Evolutionary conservation across 768 basidiomycete genomes (phyloP).

Genomic region (Boletus rufocinnamomeus): DNA sequence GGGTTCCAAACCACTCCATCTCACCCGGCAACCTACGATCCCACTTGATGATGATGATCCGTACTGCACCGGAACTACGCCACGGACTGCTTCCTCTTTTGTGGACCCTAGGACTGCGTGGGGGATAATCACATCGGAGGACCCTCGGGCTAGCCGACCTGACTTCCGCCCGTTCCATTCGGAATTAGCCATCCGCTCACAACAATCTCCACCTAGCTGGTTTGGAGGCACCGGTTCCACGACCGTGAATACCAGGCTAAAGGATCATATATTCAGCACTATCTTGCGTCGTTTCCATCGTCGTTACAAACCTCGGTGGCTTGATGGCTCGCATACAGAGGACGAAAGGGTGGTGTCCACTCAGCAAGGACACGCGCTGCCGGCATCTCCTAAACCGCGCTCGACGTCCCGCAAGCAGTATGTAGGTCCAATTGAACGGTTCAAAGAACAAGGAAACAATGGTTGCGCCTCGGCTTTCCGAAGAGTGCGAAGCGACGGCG

Average conservation of each 20-base stretch:
- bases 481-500: constrained; percentile 66
- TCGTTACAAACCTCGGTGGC: constrained; percentile 38
- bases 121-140: constrained; percentile 28
- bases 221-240: constrained; percentile 94
- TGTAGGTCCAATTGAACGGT: constrained; percentile 38
- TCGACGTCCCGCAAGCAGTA: constrained; percentile 22
- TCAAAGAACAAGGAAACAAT: constrained; percentile 43
- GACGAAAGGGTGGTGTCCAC: constrained; percentile 57
- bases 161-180: constrained; percentile 44
- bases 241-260: constrained; percentile 88
- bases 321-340: constrained; percentile 46
- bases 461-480: constrained; percentile 45
- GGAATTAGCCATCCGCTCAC: constrained; percentile 37
- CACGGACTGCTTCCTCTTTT: constrained; percentile 30
- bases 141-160: constrained; percentile 28
- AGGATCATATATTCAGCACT: constrained; percentile 93
- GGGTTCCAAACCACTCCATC: constrained; percentile 40
- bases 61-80: constrained; percentile 44
- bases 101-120: constrained; percentile 26
- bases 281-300: constrained; percentile 75
- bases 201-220: constrained; percentile 46
- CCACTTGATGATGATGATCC: constrained; percentile 43
- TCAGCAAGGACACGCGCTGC: constrained; percentile 38
- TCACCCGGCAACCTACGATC: constrained; percentile 42
- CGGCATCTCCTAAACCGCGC: constrained; percentile 6